Conservation (phyloP, 306 rosid species). For the Trifolium repens region DNA sequence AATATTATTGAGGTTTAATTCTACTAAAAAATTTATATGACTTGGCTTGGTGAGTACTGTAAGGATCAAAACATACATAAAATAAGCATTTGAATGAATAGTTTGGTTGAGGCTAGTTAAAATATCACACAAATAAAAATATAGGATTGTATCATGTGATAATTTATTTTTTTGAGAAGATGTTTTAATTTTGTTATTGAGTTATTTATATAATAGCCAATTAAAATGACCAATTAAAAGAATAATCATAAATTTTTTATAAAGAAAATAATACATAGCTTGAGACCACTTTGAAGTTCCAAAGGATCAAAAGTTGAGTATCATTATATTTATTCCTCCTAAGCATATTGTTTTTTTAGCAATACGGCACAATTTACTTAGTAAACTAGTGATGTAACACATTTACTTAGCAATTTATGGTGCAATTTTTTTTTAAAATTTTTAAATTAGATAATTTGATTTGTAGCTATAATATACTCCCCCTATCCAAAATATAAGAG, state of each 20-base stretch:
- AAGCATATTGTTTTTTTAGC: background rate
- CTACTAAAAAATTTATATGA: background rate
- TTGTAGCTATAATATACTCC: too few species aligned
- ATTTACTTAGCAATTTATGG: background rate
- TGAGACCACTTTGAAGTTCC: background rate
- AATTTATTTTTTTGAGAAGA: too few species aligned
- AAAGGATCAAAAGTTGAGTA: background rate
- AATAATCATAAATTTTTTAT: background rate
- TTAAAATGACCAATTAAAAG: background rate
- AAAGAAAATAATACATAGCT: too few species aligned
- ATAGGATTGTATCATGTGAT: too few species aligned
- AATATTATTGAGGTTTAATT: background rate
- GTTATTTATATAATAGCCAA: background rate
- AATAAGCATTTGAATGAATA: background rate
- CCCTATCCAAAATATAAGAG: too few species aligned
- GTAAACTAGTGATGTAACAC: background rate
- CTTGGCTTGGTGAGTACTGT: slow-evolving; percentile 14
- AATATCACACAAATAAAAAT: too few species aligned
- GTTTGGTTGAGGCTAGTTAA: too few species aligned
- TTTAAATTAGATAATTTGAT: background rate
- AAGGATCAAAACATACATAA: slow-evolving; percentile 10
- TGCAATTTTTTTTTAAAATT: background rate
- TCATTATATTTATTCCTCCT: background rate
- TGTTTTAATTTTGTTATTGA: too few species aligned
- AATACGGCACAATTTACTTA: background rate